Conservation (phyloP, 345 rosid genomes). For the Aquilaria sinensis region DNA sequence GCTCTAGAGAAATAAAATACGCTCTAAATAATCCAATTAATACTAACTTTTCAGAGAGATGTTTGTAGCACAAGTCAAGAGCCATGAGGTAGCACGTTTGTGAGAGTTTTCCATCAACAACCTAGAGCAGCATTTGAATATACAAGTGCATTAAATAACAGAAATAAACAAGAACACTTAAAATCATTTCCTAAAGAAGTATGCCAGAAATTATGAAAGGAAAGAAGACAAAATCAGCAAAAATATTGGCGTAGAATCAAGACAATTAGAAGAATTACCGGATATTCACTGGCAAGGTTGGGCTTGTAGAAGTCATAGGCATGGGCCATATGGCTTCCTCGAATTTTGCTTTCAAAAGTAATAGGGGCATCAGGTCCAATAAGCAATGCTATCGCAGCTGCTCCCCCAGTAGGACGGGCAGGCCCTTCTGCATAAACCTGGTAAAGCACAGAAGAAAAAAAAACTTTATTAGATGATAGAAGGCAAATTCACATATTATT, state of each 20-base stretch:
- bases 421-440: conserved; percentile 99
- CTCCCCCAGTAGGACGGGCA: conserved; percentile 99
- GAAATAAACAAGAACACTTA: too few relatives aligned
- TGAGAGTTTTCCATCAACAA: conserved; percentile 98
- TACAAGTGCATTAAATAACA: neutral
- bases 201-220: neutral
- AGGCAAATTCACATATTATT: neutral
- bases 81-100: conserved; percentile 99
- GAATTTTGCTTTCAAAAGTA: conserved; percentile 83
- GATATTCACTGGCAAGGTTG: conserved; percentile 98
- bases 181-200: neutral
- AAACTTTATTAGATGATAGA: conserved; percentile 1
- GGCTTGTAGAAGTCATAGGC: conserved; percentile 99
- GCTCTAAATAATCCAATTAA: neutral
- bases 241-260: too few relatives aligned
- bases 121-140: conserved; percentile 40
- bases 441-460: conserved; percentile 15
- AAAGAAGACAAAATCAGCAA: neutral
- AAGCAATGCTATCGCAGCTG: conserved; percentile 91
- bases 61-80: conserved; percentile 85
- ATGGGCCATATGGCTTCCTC: conserved; percentile 98
- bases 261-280: conserved; percentile 39
- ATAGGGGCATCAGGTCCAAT: conserved; percentile 97
- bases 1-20: conserved; percentile 5
- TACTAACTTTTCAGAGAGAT: conserved; percentile 76